A percentile compares a stretch with the other conserved stretches of the same genome.
These are phyloP conservation scores for Flaveria linearis DNA, from an alignment of 129 eudicot genomes.

Conservation along the genomic window DNA sequence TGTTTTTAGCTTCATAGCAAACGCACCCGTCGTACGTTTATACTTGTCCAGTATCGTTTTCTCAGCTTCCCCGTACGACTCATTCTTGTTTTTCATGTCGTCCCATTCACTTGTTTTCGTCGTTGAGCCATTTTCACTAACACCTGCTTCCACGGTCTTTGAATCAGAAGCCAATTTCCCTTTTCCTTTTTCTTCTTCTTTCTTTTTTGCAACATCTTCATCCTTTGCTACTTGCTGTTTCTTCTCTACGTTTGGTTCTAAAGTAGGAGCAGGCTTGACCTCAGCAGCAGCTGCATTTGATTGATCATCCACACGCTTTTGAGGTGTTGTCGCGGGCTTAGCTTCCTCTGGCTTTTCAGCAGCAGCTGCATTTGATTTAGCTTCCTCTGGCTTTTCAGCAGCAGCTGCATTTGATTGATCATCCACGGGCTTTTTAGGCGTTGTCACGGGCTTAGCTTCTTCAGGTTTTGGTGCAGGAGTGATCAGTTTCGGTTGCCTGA, in stretches of 20 bases:
- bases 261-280: constrained; percentile 9
- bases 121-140: not conserved
- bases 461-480: constrained; percentile 37
- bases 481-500: constrained; percentile 57
- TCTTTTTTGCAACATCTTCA: constrained; percentile 23
- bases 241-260: constrained; percentile 16
- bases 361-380: constrained; percentile 23
- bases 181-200: constrained; percentile 10
- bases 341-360: constrained; percentile 31
- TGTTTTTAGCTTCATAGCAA: constrained; percentile 45
- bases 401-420: no score
- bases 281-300: constrained; percentile 21
- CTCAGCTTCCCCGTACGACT: constrained; percentile 10
- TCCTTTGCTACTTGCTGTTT: constrained; percentile 4
- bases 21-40: constrained; percentile 29
- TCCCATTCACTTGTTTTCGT: constrained; percentile 16
- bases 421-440: constrained; percentile 32
- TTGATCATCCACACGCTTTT: constrained; percentile 27
- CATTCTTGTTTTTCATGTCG: constrained; percentile 21
- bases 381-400: no score
- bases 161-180: not conserved
- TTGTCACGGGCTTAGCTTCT: constrained; percentile 26
- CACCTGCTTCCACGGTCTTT: no score
- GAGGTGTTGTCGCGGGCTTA: constrained; percentile 31
- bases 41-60: constrained; percentile 27